Evolutionary conservation across 306 rosid species (phyloP), one percentile per base, ranked within the genome.

Genomic region (Dalbergia cultrata): DNA sequence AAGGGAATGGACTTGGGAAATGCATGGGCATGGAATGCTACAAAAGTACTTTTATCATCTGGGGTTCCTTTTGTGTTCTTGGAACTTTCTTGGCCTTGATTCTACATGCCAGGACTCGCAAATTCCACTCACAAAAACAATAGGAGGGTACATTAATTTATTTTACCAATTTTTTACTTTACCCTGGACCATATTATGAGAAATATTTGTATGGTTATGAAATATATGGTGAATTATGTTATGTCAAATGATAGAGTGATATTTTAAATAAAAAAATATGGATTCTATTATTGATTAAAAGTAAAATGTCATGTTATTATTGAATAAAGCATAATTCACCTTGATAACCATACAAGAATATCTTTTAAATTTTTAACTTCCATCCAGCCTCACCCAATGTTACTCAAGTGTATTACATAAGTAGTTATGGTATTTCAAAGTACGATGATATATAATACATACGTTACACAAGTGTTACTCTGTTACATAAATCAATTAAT

Each of bases 11-110:
- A 11, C 57, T 41, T 11, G 94, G 87, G 5, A 86, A 86, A 35
- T 95, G 99, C 89, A 61, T 91, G 64, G 97, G 99, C 52, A 89
- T 80, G 81, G 84, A 81, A 26, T 94, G 99, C 77, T 95, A 86
- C 65, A 73, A 47, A 75, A 61, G 13, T 67, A 91, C 89, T 62
- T 95, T 93, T 59, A 35, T 91, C 44, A 80, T 90, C 13, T 91
- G 98, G 98, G 97, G 95, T 72, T 90, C 69, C n/a, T 67, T 89
- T 64, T 85, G 90, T 78, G 63, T 78, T 33, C 16, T 93, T 9
- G 95, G 95, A 14, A 89, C 89, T 59, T 37, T 84, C 21, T 62
- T 91, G 57, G 95, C 95, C 77, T 54, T 91, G 8, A 63, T 80
- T 73, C 81, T 91, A 4, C 84, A 90, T 70, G 75, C 67, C 12